Evolutionary conservation across 306 rosid genomes (phyloP).

Genomic region (Quercus gilva): DNA sequence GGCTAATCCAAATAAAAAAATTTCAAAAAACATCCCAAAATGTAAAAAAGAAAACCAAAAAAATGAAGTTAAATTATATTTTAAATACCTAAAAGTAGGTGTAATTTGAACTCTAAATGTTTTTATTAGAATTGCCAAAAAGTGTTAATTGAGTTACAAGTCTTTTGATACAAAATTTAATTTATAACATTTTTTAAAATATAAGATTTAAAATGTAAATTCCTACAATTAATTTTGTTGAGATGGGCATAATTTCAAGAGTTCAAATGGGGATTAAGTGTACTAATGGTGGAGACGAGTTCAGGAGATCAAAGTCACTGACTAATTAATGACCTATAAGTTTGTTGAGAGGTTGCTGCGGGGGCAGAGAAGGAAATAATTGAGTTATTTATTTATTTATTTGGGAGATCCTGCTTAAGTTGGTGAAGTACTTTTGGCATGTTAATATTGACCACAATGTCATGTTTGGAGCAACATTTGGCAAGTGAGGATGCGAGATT

Average conservation of each 20-base stretch:
- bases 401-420: background rate
- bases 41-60: too few relatives aligned
- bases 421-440: background rate
- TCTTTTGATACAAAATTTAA: fast-evolving
- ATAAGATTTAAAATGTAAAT: too few relatives aligned
- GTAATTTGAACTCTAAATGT: too few relatives aligned
- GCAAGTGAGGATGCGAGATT: background rate
- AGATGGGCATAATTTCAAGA: background rate
- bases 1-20: too few relatives aligned
- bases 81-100: too few relatives aligned
- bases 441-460: background rate
- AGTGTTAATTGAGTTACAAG: too few relatives aligned
- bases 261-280: background rate
- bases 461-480: background rate
- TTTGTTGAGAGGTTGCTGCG: constrained; percentile 2
- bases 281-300: background rate
- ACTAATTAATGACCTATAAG: background rate
- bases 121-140: too few relatives aligned
- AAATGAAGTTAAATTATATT: too few relatives aligned
- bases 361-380: background rate
- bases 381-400: background rate
- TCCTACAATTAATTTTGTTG: background rate
- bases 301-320: background rate
- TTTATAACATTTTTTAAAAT: too few relatives aligned
- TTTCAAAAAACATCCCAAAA: too few relatives aligned